phyloP scores from a whole-genome alignment of 371 early-diverging fungal species.

The Rhizopus stolonifer region DNA sequence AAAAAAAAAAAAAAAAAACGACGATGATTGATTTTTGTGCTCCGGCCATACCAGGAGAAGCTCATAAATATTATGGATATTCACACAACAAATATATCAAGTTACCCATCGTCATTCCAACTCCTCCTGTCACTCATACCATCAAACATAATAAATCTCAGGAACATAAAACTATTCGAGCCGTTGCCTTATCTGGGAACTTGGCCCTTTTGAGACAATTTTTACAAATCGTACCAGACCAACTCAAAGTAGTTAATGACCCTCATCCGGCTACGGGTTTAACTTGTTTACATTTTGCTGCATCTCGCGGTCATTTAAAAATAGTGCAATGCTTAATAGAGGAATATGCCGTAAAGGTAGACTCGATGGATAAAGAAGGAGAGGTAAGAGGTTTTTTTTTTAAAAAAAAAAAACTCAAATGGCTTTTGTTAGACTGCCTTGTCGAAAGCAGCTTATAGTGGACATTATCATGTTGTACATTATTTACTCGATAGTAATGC shows the following conservation, averaged over 20 bases:
- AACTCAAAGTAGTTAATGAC: slow-evolving; percentile 27
- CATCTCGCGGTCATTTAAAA: slow-evolving; percentile 63
- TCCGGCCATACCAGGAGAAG: slow-evolving; percentile 66
- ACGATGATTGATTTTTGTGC: slow-evolving; percentile 54
- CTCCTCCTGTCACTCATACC: not conserved
- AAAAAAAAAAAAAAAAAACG: slow-evolving; percentile 1
- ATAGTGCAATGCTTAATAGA: slow-evolving; percentile 64
- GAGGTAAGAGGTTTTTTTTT: slow-evolving; percentile 53
- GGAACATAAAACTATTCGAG: slow-evolving; percentile 22
- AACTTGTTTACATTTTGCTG: slow-evolving; percentile 69
- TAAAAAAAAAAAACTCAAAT: not conserved
- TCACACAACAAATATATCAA: slow-evolving; percentile 57
- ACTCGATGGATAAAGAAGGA: slow-evolving; percentile 64
- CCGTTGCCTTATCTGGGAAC: slow-evolving; percentile 32
- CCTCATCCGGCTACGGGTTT: slow-evolving; percentile 56
- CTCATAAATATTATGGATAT: slow-evolving; percentile 67
- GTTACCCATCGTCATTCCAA: slow-evolving; percentile 36
- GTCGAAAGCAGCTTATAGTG: slow-evolving; percentile 73
- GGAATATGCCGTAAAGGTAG: slow-evolving; percentile 58
- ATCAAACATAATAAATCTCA: slow-evolving; percentile 14
- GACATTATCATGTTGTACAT: slow-evolving; percentile 60
- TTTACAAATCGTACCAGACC: slow-evolving; percentile 22
- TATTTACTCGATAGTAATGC: slow-evolving; percentile 61
- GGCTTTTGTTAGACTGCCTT: slow-evolving; percentile 62
- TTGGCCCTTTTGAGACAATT: slow-evolving; percentile 21